A percentile compares a stretch with the other conserved stretches of the same genome.
These are phyloP conservation scores for Leucocoprinus leucothites DNA, from an alignment of 768 basidiomycete species.

Conservation along the genomic window DNA sequence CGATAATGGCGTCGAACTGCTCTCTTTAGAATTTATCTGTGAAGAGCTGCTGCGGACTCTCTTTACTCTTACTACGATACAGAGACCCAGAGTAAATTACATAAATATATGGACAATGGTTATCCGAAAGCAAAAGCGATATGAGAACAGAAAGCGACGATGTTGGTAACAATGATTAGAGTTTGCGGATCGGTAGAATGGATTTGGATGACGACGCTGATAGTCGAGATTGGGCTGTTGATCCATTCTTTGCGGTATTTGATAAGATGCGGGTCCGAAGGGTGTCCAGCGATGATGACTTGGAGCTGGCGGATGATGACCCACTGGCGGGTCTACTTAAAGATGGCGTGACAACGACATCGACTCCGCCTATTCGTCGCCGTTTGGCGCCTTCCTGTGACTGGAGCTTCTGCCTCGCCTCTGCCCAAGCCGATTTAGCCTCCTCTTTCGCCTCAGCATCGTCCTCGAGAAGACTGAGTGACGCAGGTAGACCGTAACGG, in stretches of 20 bases:
- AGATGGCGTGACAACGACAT: conserved; percentile 22
- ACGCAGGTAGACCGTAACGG: conserved; percentile 73
- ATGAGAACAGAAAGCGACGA: background rate
- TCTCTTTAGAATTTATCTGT: background rate
- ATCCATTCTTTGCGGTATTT: conserved; percentile 41
- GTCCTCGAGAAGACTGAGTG: conserved; percentile 62
- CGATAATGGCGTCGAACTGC: background rate
- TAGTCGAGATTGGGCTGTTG: background rate
- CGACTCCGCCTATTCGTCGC: conserved; percentile 34
- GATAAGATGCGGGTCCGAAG: conserved; percentile 56
- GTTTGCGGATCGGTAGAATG: conserved; percentile 1
- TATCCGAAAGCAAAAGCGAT: background rate
- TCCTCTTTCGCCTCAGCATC: conserved; percentile 55
- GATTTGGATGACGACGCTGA: conserved; percentile 1
- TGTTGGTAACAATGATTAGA: background rate
- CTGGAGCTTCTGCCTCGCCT: conserved; percentile 45
- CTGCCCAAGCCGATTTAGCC: conserved; percentile 64
- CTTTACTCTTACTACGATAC: background rate
- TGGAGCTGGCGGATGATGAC: conserved; percentile 4
- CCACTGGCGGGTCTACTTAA: conserved; percentile 2
- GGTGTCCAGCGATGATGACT: conserved; percentile 23
- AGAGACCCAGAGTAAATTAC: background rate
- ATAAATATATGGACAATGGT: background rate
- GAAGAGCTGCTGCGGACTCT: background rate
- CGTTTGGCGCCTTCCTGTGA: conserved; percentile 44